A percentile compares a stretch with the other conserved stretches of the same genome.
These are phyloP conservation scores for Sporisorium sorghi DNA, from an alignment of 1,284 basidiomycete genomes.

Conservation along the genomic window DNA sequence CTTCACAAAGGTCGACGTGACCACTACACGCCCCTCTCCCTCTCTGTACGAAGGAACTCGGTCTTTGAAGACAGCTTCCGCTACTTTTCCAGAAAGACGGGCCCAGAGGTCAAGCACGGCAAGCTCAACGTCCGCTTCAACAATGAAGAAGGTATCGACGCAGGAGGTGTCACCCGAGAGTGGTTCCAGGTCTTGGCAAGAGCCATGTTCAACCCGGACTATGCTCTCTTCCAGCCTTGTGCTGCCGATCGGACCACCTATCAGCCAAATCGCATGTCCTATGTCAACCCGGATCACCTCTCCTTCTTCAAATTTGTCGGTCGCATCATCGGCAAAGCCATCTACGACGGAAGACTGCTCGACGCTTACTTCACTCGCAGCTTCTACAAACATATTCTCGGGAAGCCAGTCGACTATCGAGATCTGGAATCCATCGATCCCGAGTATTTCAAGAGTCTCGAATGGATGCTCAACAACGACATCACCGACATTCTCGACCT, in stretches of 20 bases:
- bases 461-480: constrained; percentile 71
- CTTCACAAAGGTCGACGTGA: constrained; percentile 84
- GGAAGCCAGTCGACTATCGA: constrained; percentile 65
- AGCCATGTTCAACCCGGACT: constrained; percentile 99
- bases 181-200: constrained; percentile 98
- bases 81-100: constrained; percentile 86
- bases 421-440: constrained; percentile 68
- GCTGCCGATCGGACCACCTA: constrained; percentile 88
- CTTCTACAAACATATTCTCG: constrained; percentile 69
- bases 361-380: constrained; percentile 92
- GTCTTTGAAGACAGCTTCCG: constrained; percentile 98
- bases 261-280: constrained; percentile 93
- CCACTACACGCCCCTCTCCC: constrained; percentile 84
- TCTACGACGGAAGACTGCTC: constrained; percentile 92
- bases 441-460: constrained; percentile 85
- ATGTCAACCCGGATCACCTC: constrained; percentile 86
- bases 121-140: constrained; percentile 97
- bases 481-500: constrained; percentile 80
- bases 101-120: constrained; percentile 97
- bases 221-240: constrained; percentile 94
- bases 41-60: constrained; percentile 90
- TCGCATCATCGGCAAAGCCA: constrained; percentile 92
- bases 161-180: constrained; percentile 96
- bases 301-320: constrained; percentile 99
- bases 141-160: constrained; percentile 97